Percentiles rank a stretch among this genome's conserved stretches.
phyloP scores from a whole-genome alignment of 164 flowering plant species.

The Cinnamomum chago region DNA sequence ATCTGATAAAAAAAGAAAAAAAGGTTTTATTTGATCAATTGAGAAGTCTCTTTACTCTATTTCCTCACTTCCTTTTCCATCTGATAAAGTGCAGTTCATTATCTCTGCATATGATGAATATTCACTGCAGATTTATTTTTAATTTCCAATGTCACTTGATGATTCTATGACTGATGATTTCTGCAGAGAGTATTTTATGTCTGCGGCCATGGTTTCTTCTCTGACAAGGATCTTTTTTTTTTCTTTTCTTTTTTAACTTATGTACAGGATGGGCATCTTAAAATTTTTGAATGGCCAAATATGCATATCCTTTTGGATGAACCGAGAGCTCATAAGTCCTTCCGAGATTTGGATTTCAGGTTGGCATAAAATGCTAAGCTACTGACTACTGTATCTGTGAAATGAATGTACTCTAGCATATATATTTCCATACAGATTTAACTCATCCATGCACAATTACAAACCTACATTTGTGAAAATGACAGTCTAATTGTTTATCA shows the following conservation, averaged over 20 bases:
- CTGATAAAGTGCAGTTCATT: too few relatives aligned
- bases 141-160: background rate
- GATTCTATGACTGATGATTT: background rate
- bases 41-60: background rate
- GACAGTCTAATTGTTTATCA: too few relatives aligned
- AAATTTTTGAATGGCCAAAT: constrained; percentile 91
- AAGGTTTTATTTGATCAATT: too few relatives aligned
- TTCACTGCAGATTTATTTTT: background rate
- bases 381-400: background rate
- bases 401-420: background rate
- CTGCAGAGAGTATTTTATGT: background rate
- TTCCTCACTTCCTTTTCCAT: too few relatives aligned
- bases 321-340: constrained; percentile 77
- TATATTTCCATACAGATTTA: background rate
- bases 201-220: background rate
- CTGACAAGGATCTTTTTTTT: background rate
- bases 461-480: background rate
- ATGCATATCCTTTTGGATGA: constrained; percentile 68
- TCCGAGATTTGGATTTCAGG: constrained; percentile 93
- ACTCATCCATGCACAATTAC: background rate
- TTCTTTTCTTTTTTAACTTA: background rate
- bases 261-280: constrained; percentile 84
- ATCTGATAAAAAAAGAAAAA: too few relatives aligned
- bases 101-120: background rate
- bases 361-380: constrained; percentile 12